Evolutionary conservation across 805 yeast species (phyloP), one percentile per base, ranked within the genome.

Genomic region (Schwanniomyces sp.): DNA sequence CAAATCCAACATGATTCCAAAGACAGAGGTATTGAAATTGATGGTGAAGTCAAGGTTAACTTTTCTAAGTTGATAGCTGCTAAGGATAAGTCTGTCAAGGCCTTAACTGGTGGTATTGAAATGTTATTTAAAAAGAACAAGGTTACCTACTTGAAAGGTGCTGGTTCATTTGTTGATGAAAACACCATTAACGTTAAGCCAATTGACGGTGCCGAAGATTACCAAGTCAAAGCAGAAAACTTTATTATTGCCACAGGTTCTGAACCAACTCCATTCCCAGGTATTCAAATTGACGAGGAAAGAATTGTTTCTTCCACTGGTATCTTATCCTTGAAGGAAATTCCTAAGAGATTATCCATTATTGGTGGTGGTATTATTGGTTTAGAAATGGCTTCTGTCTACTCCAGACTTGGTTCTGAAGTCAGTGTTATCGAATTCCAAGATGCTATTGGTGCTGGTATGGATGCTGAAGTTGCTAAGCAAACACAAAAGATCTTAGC

Each of bases 321-420:
- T 61, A 88, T 89, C 49, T 75, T 94, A 48, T 70, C 86, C 21
- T 79, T 94, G 61, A 80, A 82, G 69, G 96, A 91, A 77, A 79
- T 94, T 50, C 99, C 99, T 66, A 91, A 94, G 80, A 84, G 79
- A 68, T 63, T 94, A 65, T 86, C 92, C 57, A 84, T 94, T 73
- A 92, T 94, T 62, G 99, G 99, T 69, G 99, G 97, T 75, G 99
- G 99, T 80, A 92, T 94, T 76, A 94, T 94, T 68, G 99, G 99
- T 65, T 82, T 94, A 59, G 99, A 94, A 78, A 94, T 94, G 97
- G 99, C 96, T 54, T 91, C 98, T 24, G 99, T 94, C 41, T 94
- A 95, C 86, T 76, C 91, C 49, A 84, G 99, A 74, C 76, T 94
- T 62, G 99, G 99, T 40, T 76, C 96, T 38, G 91, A 94, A 76